Base-by-base conservation (phyloP, 2,329 filamentous ascomycete species). In the Zasmidium cellare region DNA sequence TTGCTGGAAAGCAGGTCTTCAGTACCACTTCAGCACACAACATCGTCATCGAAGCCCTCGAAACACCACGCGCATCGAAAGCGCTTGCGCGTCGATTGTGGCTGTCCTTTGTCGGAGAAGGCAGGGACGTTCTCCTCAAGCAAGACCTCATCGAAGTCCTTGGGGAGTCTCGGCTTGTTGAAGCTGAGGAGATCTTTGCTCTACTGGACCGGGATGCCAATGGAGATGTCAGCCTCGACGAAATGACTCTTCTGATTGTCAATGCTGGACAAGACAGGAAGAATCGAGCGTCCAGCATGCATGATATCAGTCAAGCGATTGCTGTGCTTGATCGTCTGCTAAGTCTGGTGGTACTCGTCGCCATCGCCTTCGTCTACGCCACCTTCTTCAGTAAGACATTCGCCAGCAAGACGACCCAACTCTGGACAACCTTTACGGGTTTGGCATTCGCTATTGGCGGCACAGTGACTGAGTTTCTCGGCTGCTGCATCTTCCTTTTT, bases 401-500 rank as follows among this genome's bases (percentile, higher is more conserved):
- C 46, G 60, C 66, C 14, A 47, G 52, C 11, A 65, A 65, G 52
- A 64, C 63, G 0, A 63, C 67, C 16, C 61, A 65, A 22, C 56
- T 68, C 25, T 67, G 61, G 65, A 62, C 61, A 16, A 56, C 60
- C 0, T 54, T 65, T 12, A 64, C 62, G 23, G 58, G 61, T 53
- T 85, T 97, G 14, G 96, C 92, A 2, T 80, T 97, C 24, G 96
- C 92, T 5, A 97, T 97, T 76, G 88, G 96, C 65, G 97, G 97
- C 72, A 87, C 92, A 20, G 88, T 89, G 52, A 96, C 92, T 1
- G 93, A 97, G 74, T 90, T 97, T 62, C 84, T 97, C n/a, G 92
- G 92, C 70, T 96, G 92, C 41, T 97, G 92, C 78, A 96, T 97
- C 69, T 97, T 97, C 79, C 79, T 97, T 1, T 97, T 97, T 69